Evolutionary conservation across 2,329 filamentous ascomycete genomes (phyloP), one percentile per base, ranked within the genome.

Genomic region (Claviceps fusiformis): DNA sequence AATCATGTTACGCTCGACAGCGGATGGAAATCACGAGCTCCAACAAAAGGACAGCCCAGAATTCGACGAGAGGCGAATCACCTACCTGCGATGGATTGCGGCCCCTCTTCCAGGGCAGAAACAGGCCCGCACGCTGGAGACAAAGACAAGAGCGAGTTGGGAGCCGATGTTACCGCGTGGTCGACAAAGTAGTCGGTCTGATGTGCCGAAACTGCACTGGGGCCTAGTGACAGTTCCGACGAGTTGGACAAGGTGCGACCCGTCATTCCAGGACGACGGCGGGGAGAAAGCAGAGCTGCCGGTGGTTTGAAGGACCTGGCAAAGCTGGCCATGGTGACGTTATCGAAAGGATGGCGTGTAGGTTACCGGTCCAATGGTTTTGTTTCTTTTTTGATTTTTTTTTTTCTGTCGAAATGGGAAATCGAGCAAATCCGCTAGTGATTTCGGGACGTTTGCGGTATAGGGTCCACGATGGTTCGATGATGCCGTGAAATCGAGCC

Each of bases 281-380:
- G 62, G 50, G 72, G 70, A 54, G 74, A 68, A 39, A 75, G 66
- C 59, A 73, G 75, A 29, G 69, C 68, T 45, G 70, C 67, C 45
- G 74, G 66, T 8, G 74, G 70, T 60, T 77, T 71, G 64, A 79
- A 72, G 13, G 76, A 76, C 60, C 75, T 73, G 49, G 73, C 70
- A 57, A 78, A 67, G 63, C 68, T 73, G 56, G 75, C 71, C 76
- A 80, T 79, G 54, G n/a, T 35, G 52, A 31, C 44, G 29, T 24
- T 52, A 39, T 56, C 15, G 24, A 10, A 11, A 11, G 27, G n/a
- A n/a, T 24, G 44, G 33, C 52, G 33, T 27, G n/a, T n/a, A n/a
- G n/a, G n/a, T n/a, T n/a, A n/a, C n/a, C n/a, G n/a, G n/a, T 46
- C 29, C 4, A 15, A 46, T 27, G 44, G 44, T 24, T 10, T 46